phyloP scores from a whole-genome alignment of 2,329 filamentous ascomycete species.

The Thielaviopsis ethacetica region DNA sequence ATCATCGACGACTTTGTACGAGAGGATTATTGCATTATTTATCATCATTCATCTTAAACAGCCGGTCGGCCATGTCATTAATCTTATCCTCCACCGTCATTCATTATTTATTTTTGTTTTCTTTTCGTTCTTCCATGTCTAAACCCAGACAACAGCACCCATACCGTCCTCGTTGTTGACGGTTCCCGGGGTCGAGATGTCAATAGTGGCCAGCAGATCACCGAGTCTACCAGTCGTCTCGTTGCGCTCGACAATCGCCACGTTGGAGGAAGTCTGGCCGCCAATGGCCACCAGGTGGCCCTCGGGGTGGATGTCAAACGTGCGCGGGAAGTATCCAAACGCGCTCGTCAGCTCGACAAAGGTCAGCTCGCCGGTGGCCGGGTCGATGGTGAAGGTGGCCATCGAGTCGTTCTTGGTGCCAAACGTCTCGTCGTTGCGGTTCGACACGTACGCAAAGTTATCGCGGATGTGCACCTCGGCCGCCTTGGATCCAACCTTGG shows the following conservation, averaged over 20 bases:
- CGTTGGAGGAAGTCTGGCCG: slow-evolving; percentile 41
- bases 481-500: slow-evolving; percentile 31
- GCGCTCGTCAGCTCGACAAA: slow-evolving; percentile 39
- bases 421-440: slow-evolving; percentile 45
- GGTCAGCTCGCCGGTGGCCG: slow-evolving; percentile 28
- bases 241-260: slow-evolving; percentile 42
- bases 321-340: slow-evolving; percentile 43
- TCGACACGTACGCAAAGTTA: slow-evolving; percentile 42
- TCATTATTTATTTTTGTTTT: not conserved
- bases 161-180: slow-evolving; percentile 30
- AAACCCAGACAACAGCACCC: slow-evolving; percentile 29
- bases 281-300: slow-evolving; percentile 46
- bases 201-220: slow-evolving; percentile 24
- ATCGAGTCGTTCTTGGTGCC: slow-evolving; percentile 37
- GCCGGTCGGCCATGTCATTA: not conserved
- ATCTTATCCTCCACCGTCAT: not conserved
- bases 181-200: slow-evolving; percentile 24
- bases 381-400: slow-evolving; percentile 31
- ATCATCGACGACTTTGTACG: not conserved
- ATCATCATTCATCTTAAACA: not conserved
- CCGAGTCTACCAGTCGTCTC: slow-evolving; percentile 37
- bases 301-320: slow-evolving; percentile 42
- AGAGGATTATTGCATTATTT: not conserved
- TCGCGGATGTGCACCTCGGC: slow-evolving; percentile 37
- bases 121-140: not conserved